Evolutionary conservation across 306 rosid species (phyloP).

Genomic region (Cucurbita ficifolia): DNA sequence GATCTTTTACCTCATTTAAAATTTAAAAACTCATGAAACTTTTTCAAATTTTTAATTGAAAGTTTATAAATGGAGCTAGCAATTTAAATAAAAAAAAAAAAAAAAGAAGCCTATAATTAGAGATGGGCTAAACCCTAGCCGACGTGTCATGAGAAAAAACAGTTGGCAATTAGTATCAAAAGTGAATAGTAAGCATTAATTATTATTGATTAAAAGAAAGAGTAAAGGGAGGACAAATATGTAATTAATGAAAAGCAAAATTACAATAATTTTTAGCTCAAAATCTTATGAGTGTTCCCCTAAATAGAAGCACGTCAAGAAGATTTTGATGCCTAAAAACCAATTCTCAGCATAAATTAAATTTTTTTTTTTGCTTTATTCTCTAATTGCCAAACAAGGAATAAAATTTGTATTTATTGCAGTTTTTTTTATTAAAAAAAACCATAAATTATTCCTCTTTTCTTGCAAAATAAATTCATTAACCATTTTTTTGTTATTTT

Average conservation of each 20-base stretch:
- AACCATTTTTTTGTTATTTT: not conserved
- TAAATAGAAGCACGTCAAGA: not conserved
- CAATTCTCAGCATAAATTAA: not conserved
- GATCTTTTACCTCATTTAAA: too few species aligned
- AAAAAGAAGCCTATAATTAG: too few species aligned
- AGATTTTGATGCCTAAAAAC: not conserved
- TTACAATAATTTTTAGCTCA: not conserved
- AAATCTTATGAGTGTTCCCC: not conserved
- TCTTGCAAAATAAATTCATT: not conserved
- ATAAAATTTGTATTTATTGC: not conserved
- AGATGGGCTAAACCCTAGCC: too few species aligned
- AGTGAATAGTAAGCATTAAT: not conserved
- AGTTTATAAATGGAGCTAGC: too few species aligned
- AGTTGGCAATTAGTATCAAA: not conserved
- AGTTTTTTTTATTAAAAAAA: not conserved
- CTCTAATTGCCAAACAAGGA: not conserved
- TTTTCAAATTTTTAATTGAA: too few species aligned
- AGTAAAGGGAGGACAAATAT: not conserved
- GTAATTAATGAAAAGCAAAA: not conserved
- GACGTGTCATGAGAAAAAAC: too few species aligned
- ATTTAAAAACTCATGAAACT: too few species aligned
- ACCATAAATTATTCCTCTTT: too few species aligned
- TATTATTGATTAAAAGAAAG: not conserved
- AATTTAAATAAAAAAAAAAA: too few species aligned
- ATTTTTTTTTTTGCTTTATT: not conserved